Evolutionary conservation across 2,329 filamentous ascomycete genomes (phyloP), one percentile per base, ranked within the genome.

Genomic region (Ceratocystis colombiana): DNA sequence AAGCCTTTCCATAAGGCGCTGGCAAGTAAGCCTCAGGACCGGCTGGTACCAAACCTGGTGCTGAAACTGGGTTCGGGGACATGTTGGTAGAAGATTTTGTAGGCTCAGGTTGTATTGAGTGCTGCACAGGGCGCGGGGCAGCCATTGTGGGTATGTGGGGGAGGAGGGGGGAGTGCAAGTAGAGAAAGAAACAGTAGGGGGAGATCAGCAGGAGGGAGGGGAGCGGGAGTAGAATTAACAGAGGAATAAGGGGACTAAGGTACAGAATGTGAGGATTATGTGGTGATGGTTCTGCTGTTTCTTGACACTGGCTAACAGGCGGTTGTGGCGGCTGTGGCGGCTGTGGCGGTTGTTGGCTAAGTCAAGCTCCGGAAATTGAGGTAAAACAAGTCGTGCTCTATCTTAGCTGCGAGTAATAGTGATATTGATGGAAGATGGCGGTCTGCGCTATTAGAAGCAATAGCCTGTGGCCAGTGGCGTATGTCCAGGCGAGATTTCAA

Each of bases 1-100:
- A 79, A 6, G 77, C 74, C 44, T 75, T 74, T 30, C 77, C 77
- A 67, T 79, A 77, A 8, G 75, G 75, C 1, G 75, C 75, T 0
- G 75, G 70, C 25, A 59, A 66, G 59, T 64, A 64, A 1, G 63
- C 33, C 17, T 68, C 66, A 20, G 55, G 12, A 10, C n/a, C 28
- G 30, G 20, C 50, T 55, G 50, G 50, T 6, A 1, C 15, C 7
- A 22, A 50, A 12, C 15, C 46, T n/a, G 17, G 46, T 17, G 4
- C 46, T 8, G 48, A 25, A 15, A 6, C 22, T 25, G 25, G 22
- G 12, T 22, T 55, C 50, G 25, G 12, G 20, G 50, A 28, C 50
- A 28, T 30, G 50, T 55, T 8, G 50, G 20, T 25, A 7, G 50
- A 30, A 10, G 50, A 5, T 12, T 4, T 30, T 12, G 61, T 8